Evolutionary conservation across 371 early-diverging fungal genomes (phyloP), one percentile per base, ranked within the genome.

Genomic region (Rhizopus microsporus): DNA sequence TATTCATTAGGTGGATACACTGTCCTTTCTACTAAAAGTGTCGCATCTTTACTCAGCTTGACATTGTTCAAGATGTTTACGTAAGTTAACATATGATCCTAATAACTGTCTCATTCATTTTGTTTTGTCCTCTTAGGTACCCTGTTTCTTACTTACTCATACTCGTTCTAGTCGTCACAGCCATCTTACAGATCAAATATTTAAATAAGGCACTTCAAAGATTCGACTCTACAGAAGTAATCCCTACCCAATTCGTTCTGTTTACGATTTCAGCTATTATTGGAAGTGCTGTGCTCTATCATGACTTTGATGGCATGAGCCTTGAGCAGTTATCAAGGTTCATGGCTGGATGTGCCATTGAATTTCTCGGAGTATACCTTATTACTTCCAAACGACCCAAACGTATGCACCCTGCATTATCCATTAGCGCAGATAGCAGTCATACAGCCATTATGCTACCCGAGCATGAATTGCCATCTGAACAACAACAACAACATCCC

Each of bases 201-300:
- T 68, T 91, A 33, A 91, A 91, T 75, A 82, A 80, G 50, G 83
- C 91, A 2, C 74, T 91, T 15, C 86, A 81, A 52, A 72, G 79
- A 13, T 88, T 88, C 50, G 88, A 88, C 50, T 86, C 89, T 0
- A 88, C 89, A 1, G 87, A 86, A 69, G 90, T 90, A 7, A 89
- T 91, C 42, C 91, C 91, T 1, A 91, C 90, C 3, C 90, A 91
- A 59, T 91, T 89, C 68, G 91, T 91, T 2, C 68, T 89, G 10
- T 90, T 90, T 55, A 90, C 92, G 0, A 77, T 88, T n/a, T 85
- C 83, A 2, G 88, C 88, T 8, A 90, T 91, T 43, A 75, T 87
- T 31, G 89, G 91, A 30, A 86, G 86, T 39, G 87, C 89, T 5
- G 76, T 88, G 2, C 71, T 89, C 8, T 88, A 88, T 60, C 83